phyloP scores from a whole-genome alignment of 2,329 filamentous ascomycete species.

The Didymella pomorum region DNA sequence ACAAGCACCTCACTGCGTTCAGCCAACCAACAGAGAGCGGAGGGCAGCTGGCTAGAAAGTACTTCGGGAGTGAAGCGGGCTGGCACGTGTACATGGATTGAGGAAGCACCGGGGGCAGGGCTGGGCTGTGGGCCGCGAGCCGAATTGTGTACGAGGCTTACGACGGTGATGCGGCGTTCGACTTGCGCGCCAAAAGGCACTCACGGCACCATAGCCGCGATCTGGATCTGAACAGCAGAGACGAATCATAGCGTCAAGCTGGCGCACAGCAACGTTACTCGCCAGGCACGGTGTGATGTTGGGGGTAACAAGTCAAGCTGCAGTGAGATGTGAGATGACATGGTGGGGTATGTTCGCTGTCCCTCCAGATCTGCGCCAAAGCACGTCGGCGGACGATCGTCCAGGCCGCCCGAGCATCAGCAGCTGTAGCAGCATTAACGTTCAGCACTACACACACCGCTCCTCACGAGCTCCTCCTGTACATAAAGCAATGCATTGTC shows the following conservation, averaged over 20 bases:
- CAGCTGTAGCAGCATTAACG: conserved; percentile 28
- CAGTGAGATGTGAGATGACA: conserved; percentile 16
- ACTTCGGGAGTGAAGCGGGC: conserved; percentile 62
- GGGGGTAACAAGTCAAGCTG: conserved; percentile 15
- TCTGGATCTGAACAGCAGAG: not conserved
- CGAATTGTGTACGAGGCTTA: conserved; percentile 5
- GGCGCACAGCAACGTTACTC: conserved; percentile 10
- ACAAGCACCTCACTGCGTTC: conserved; percentile 66
- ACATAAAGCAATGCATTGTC: conserved; percentile 53
- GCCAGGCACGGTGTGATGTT: conserved; percentile 14
- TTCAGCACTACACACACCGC: conserved; percentile 29
- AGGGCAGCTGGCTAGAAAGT: conserved; percentile 64
- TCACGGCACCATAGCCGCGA: not conserved
- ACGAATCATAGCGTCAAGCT: not conserved
- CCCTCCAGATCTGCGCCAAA: conserved; percentile 30
- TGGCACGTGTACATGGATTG: conserved; percentile 70
- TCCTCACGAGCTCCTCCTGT: conserved; percentile 38
- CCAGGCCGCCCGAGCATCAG: conserved; percentile 31
- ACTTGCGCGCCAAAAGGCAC: not conserved
- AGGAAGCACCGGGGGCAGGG: conserved; percentile 31
- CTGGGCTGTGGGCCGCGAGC: conserved; percentile 5
- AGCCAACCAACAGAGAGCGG: conserved; percentile 72
- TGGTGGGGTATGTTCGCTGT: conserved; percentile 34
- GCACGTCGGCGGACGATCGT: conserved; percentile 29
- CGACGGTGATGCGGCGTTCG: conserved; percentile 14